These are phyloP conservation scores for Trichocomaceae sp. DNA, from an alignment of 2,329 filamentous ascomycete species.

Conservation along the genomic window DNA sequence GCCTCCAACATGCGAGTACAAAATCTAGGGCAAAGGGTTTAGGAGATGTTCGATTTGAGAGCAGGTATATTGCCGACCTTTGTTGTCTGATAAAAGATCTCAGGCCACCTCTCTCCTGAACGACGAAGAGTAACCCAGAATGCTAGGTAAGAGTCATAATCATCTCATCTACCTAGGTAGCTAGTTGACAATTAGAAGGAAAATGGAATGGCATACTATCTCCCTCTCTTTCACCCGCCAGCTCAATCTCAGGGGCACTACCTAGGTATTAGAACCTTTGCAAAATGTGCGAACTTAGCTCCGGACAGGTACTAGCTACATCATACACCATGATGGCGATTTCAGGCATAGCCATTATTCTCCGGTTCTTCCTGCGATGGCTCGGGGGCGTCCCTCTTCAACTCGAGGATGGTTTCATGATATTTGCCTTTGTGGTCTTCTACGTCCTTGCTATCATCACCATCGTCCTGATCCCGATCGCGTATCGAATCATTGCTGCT, in stretches of 20 bases:
- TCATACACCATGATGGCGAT: conserved; percentile 17
- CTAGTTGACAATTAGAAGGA: not conserved
- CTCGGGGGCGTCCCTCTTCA: conserved; percentile 4
- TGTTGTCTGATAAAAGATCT: not conserved
- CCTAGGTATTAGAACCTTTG: too few species aligned
- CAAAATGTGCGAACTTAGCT: conserved; percentile 8
- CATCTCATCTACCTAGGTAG: not conserved
- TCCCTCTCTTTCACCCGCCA: not conserved
- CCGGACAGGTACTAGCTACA: conserved; percentile 6
- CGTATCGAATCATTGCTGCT: conserved; percentile 27
- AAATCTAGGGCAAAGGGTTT: too few species aligned
- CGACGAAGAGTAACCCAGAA: not conserved
- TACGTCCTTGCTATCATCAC: conserved; percentile 27
- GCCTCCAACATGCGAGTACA: too few species aligned
- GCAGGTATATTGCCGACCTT: not conserved
- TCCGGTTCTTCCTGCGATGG: conserved; percentile 12
- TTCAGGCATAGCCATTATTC: conserved; percentile 13
- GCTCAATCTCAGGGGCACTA: not conserved
- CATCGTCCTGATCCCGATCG: conserved; percentile 28
- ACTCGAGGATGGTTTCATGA: conserved; percentile 13
- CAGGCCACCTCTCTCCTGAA: not conserved
- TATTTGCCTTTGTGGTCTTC: conserved; percentile 20
- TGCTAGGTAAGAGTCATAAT: not conserved
- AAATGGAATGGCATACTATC: not conserved
- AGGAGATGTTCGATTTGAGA: too few species aligned